Evolutionary conservation across 305 asterid genomes (phyloP).

Genomic region (Striga hermonthica): DNA sequence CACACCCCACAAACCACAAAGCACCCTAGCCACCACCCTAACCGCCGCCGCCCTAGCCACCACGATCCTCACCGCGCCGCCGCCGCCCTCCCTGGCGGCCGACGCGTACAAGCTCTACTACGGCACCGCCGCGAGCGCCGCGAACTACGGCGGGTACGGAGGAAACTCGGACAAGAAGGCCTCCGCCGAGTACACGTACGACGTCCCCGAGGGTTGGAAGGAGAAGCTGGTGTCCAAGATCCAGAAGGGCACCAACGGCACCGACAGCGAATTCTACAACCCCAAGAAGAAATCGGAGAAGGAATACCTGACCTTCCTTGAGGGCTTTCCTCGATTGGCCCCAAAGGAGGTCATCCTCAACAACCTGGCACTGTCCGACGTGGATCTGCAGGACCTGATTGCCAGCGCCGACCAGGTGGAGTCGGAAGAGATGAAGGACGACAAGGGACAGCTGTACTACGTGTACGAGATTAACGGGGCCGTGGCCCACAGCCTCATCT

Average conservation of each 20-base stretch:
- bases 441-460: slow-evolving; percentile 72
- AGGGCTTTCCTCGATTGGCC: slow-evolving; percentile 68
- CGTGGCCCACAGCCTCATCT: slow-evolving; percentile 72
- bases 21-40: slow-evolving; percentile 42
- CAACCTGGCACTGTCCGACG: slow-evolving; percentile 85
- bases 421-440: slow-evolving; percentile 68
- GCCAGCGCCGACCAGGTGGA: slow-evolving; percentile 63
- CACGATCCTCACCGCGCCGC: slow-evolving; percentile 48
- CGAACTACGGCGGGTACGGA: slow-evolving; percentile 89
- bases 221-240: slow-evolving; percentile 69
- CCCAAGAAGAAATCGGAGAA: slow-evolving; percentile 78
- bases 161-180: slow-evolving; percentile 85
- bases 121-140: slow-evolving; percentile 94
- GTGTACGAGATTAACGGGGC: slow-evolving; percentile 75
- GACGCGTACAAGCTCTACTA: slow-evolving; percentile 60
- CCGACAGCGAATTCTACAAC: slow-evolving; percentile 86
- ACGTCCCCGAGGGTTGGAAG: slow-evolving; percentile 94
- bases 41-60: slow-evolving; percentile 76
- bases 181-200: slow-evolving; percentile 87
- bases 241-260: slow-evolving; percentile 88
- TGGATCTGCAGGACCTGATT: slow-evolving; percentile 72
- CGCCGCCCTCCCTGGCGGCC: slow-evolving; percentile 56
- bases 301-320: slow-evolving; percentile 74
- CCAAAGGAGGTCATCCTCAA: slow-evolving; percentile 66
- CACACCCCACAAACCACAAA: slow-evolving; percentile 40